A percentile compares a stretch with the other conserved stretches of the same genome.
phyloP scores from a whole-genome alignment of 805 yeast species.

The Sporopachydermia lactativora region DNA sequence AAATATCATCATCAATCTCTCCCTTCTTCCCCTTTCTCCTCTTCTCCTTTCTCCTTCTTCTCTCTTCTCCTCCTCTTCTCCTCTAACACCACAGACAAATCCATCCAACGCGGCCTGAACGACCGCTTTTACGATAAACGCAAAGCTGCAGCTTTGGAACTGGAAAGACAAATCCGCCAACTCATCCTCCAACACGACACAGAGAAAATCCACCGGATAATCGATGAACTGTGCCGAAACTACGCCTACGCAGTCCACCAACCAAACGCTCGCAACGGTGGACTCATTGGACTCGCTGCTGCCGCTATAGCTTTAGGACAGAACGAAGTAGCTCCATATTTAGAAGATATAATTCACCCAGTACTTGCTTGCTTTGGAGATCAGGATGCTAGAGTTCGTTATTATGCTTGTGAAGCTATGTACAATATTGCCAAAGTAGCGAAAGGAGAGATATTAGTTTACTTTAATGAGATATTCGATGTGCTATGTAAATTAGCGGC shows the following conservation, averaged over 20 bases:
- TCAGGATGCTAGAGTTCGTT: constrained; percentile 72
- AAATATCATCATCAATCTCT: too few species aligned
- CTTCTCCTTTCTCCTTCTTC: too few species aligned
- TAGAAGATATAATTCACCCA: constrained; percentile 62
- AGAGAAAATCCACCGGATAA: constrained; percentile 30
- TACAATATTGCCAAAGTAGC: constrained; percentile 78
- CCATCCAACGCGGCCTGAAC: constrained; percentile 50
- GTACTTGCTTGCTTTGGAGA: constrained; percentile 73
- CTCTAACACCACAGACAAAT: constrained; percentile 33
- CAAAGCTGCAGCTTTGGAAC: constrained; percentile 58
- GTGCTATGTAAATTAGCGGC: constrained; percentile 65
- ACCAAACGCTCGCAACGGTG: constrained; percentile 68
- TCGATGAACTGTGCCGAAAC: constrained; percentile 46
- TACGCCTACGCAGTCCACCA: constrained; percentile 53
- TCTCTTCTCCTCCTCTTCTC: too few species aligned
- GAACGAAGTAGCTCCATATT: constrained; percentile 53
- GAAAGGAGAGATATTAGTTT: constrained; percentile 62
- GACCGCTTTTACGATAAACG: constrained; percentile 70
- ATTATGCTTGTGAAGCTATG: constrained; percentile 73
- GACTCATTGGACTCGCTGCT: constrained; percentile 71
- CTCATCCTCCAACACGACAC: constrained; percentile 38
- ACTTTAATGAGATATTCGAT: constrained; percentile 72
- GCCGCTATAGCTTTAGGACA: constrained; percentile 66
- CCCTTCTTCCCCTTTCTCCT: too few species aligned
- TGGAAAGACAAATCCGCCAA: constrained; percentile 52